Base-by-base conservation (phyloP, 768 basidiomycete species). In the Tricholoma matsutake region DNA sequence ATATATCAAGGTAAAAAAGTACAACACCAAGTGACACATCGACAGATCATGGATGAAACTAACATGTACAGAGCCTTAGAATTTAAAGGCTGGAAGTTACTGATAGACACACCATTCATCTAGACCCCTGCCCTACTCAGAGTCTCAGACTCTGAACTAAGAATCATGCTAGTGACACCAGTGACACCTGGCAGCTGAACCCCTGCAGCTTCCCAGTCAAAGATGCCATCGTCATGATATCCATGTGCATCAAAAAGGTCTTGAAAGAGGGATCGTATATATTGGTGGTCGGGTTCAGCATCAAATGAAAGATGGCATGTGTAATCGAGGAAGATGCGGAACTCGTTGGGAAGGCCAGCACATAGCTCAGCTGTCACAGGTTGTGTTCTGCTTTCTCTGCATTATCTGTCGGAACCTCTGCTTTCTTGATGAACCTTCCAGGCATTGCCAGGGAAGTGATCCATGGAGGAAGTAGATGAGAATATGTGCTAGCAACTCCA, bases 401-500 rank as follows among this genome's bases (percentile, higher is more conserved):
- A 47, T 25, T 25, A 25, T 25, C 22, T 25, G 22, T 25, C 22
- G 22, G 3, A 25, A 25, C 22, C 22, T 25, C 56, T 55, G 43
- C 28, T 57, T 54, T 52, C 45, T 32, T 45, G 56, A 57, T 34
- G 14, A 6, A 20, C 45, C 43, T 54, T 60, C 35, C 5, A 47
- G 56, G 16, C 37, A 35, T 52, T 61, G 59, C 90, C 91, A 92
- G 32, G 90, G 90, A 55, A 92, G 82, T 57, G 86, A 83, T 53
- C 91, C 89, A 63, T 88, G 85, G 63, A 92, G 84, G 83, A 92
- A 0, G 41, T 41, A 41, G 41, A 41, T 41, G 16, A 41, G n/a
- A 41, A 99, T 96, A 73, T 99, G 96, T 0, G 96, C 96, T 29
- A 99, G 78, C 35, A 94, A 96, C 76, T 99, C 96, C 31, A 99